These are phyloP conservation scores for Plectosphaerella cucumerina DNA, from an alignment of 2,329 filamentous ascomycete genomes.

Conservation along the genomic window DNA sequence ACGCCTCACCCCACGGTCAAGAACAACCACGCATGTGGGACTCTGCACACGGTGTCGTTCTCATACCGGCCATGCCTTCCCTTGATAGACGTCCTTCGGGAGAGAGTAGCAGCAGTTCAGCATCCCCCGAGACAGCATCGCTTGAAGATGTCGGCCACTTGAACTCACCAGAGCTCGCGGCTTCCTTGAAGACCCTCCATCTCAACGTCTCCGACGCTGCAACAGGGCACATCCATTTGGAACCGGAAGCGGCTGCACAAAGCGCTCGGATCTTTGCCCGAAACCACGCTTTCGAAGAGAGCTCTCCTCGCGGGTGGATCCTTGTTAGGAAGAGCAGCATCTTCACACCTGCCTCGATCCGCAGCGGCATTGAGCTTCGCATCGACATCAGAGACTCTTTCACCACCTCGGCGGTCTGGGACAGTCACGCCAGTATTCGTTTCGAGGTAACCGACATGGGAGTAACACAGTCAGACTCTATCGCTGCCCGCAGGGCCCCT, in stretches of 20 bases:
- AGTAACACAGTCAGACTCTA: conserved; percentile 14
- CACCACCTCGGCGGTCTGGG: conserved; percentile 17
- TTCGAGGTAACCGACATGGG: conserved; percentile 22
- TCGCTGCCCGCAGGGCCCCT: conserved; percentile 30
- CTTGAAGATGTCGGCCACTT: conserved; percentile 31
- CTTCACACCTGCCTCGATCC: conserved; percentile 17
- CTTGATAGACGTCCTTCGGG: conserved; percentile 19
- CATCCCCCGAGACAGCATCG: conserved; percentile 22
- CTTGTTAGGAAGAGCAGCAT: background rate
- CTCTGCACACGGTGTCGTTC: conserved; percentile 21
- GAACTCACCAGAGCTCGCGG: conserved; percentile 22
- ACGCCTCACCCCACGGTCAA: conserved; percentile 20
- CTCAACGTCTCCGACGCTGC: conserved; percentile 13
- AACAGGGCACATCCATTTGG: conserved; percentile 12
- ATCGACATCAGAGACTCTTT: conserved; percentile 28
- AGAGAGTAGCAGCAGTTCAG: conserved; percentile 7
- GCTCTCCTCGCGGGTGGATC: conserved; percentile 4
- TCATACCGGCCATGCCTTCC: conserved; percentile 31
- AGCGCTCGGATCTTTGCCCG: conserved; percentile 20
- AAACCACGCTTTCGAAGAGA: conserved; percentile 15
- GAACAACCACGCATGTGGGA: conserved; percentile 20
- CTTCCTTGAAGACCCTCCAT: conserved; percentile 26
- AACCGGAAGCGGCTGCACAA: conserved; percentile 1
- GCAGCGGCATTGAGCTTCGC: conserved; percentile 25
- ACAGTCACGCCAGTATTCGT: conserved; percentile 19